Conservation (phyloP, 169 alveolate genomes). For the Fabrea salina region DNA sequence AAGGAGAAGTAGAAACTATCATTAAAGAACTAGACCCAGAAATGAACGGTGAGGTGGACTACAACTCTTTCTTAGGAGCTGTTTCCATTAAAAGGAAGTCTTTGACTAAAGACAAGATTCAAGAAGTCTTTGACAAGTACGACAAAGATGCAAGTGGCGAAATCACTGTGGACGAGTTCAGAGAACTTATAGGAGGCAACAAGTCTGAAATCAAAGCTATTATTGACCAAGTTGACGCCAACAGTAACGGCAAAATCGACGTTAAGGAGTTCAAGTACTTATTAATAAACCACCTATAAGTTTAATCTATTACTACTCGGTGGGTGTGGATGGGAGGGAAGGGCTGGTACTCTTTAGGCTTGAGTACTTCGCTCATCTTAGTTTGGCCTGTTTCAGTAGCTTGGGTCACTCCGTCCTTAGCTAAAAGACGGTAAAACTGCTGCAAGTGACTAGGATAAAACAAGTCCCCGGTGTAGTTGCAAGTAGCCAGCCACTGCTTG, state of each 20-base stretch:
- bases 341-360: background rate
- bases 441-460: slow-evolving; percentile 21
- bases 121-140: background rate
- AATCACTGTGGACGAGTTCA: slow-evolving; percentile 11
- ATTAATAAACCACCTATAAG: too few species aligned
- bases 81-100: background rate
- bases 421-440: slow-evolving; percentile 7
- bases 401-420: background rate
- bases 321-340: background rate
- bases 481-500: background rate
- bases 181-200: background rate
- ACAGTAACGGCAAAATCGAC: slow-evolving; percentile 26
- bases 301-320: slow-evolving; percentile 11
- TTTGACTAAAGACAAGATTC: background rate
- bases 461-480: background rate
- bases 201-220: background rate
- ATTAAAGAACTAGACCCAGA: slow-evolving; percentile 19
- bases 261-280: slow-evolving; percentile 32
- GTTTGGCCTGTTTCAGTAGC: background rate
- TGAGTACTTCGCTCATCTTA: background rate
- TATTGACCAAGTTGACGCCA: slow-evolving; percentile 9
- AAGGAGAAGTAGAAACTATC: background rate
- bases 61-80: background rate
- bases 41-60: background rate
- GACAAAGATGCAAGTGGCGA: slow-evolving; percentile 36